These are phyloP conservation scores for Citrus cavaleriei DNA, from an alignment of 345 rosid species.

Conservation along the genomic window DNA sequence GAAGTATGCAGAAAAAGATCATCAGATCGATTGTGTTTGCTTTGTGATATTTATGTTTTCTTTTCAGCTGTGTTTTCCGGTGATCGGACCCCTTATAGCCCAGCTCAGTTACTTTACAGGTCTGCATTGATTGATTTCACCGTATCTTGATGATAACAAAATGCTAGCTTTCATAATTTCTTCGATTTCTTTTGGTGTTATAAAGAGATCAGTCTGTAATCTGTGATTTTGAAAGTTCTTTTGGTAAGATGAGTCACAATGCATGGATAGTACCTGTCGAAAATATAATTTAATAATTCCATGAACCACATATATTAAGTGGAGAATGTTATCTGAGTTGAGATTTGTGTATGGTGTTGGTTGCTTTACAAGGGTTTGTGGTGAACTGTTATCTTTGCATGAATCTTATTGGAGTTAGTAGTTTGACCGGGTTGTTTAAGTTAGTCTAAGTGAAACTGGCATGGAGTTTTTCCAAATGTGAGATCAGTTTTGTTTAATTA, in stretches of 20 bases:
- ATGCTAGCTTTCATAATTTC: neutral
- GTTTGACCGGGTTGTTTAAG: neutral
- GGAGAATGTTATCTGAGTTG: neutral
- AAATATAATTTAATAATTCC: neutral
- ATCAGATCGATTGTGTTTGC: constrained; percentile 55
- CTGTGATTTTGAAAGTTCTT: neutral
- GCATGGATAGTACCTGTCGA: neutral
- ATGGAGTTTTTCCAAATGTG: neutral
- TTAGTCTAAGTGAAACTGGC: neutral
- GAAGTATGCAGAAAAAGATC: constrained; percentile 46
- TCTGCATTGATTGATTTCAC: constrained; percentile 21
- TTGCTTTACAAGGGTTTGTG: neutral
- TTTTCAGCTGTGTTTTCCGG: constrained; percentile 79
- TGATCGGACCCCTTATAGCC: constrained; percentile 72
- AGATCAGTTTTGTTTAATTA: neutral
- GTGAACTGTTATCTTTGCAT: neutral
- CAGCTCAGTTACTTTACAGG: constrained; percentile 92
- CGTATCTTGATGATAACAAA: neutral
- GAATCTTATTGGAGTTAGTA: neutral
- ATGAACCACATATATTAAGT: neutral
- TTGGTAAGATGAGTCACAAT: neutral
- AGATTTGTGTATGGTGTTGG: neutral
- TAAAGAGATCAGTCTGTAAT: neutral
- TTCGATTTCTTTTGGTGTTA: neutral
- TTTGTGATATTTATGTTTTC: constrained; percentile 63